Conservation (phyloP, 805 yeast species). For the Lachancea dasiensis region DNA sequence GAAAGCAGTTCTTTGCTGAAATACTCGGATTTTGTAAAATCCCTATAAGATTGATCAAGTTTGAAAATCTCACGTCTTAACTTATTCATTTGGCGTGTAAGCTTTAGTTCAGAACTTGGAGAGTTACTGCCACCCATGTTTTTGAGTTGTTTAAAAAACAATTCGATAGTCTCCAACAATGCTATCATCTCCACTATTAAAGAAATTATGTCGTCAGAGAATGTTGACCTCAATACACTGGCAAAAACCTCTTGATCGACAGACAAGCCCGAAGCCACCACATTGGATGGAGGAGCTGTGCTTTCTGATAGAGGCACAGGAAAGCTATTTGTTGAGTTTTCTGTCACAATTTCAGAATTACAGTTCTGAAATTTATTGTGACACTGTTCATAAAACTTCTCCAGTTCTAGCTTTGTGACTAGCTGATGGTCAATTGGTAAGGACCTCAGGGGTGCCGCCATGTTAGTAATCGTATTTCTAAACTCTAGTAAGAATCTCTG, state of each 20-base stretch:
- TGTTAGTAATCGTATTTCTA: slow-evolving; percentile 39
- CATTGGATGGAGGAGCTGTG: slow-evolving; percentile 34
- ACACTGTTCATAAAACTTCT: slow-evolving; percentile 11
- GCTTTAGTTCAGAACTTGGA: slow-evolving; percentile 6
- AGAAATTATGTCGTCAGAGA: slow-evolving; percentile 27
- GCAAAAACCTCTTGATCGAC: slow-evolving; percentile 22
- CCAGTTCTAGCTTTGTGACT: slow-evolving; percentile 18
- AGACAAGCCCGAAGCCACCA: background rate
- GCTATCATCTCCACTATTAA: slow-evolving; percentile 32
- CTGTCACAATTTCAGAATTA: too few species aligned
- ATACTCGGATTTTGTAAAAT: slow-evolving; percentile 33
- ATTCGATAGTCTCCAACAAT: slow-evolving; percentile 20
- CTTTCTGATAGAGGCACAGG: slow-evolving; percentile 23
- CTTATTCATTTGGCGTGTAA: slow-evolving; percentile 15
- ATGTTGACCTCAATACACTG: slow-evolving; percentile 31
- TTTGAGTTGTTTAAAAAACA: background rate
- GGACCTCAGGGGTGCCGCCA: slow-evolving; percentile 37
- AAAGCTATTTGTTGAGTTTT: too few species aligned
- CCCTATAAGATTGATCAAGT: slow-evolving; percentile 33
- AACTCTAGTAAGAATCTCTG: slow-evolving; percentile 31
- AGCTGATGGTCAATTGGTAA: slow-evolving; percentile 31
- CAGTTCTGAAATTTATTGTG: slow-evolving; percentile 1
- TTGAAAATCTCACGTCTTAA: slow-evolving; percentile 29
- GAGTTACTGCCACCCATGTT: background rate
- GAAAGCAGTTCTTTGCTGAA: slow-evolving; percentile 33